Conservation (phyloP, 2,329 filamentous ascomycete genomes). For the Curvularia verruculosa region DNA sequence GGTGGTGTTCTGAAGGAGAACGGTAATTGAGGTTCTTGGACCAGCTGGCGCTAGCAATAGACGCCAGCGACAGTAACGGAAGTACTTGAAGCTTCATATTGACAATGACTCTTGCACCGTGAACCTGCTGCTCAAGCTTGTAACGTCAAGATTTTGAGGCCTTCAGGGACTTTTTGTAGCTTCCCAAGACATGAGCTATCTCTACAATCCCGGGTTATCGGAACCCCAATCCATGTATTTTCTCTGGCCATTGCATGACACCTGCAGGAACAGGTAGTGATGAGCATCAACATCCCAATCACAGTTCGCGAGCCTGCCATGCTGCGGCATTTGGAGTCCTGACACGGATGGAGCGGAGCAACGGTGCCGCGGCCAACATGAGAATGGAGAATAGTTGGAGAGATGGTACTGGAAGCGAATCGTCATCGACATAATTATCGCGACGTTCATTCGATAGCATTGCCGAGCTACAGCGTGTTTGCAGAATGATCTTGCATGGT, state of each 20-base stretch:
- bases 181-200: conserved; percentile 1
- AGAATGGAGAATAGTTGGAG: conserved; percentile 9
- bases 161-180: conserved; percentile 30
- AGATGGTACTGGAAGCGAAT: background rate
- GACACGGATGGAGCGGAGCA: conserved; percentile 8
- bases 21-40: conserved; percentile 68
- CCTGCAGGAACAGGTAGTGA: conserved; percentile 25
- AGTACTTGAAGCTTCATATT: conserved; percentile 39
- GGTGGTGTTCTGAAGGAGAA: conserved; percentile 69
- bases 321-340: conserved; percentile 16
- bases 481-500: conserved; percentile 4
- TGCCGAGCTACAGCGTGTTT: background rate
- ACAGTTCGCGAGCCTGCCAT: conserved; percentile 22
- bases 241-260: conserved; percentile 26
- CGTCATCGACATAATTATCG: conserved; percentile 16
- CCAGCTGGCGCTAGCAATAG: conserved; percentile 35
- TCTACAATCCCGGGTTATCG: conserved; percentile 7
- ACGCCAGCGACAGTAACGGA: conserved; percentile 24
- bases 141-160: conserved; percentile 8
- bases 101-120: conserved; percentile 6
- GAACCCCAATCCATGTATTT: conserved; percentile 10
- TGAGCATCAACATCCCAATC: conserved; percentile 24
- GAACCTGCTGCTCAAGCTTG: conserved; percentile 10
- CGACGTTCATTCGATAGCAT: conserved; percentile 13
- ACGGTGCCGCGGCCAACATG: conserved; percentile 6